phyloP scores from a whole-genome alignment of 805 yeast genomes.

The Kodamaea laetipori region DNA sequence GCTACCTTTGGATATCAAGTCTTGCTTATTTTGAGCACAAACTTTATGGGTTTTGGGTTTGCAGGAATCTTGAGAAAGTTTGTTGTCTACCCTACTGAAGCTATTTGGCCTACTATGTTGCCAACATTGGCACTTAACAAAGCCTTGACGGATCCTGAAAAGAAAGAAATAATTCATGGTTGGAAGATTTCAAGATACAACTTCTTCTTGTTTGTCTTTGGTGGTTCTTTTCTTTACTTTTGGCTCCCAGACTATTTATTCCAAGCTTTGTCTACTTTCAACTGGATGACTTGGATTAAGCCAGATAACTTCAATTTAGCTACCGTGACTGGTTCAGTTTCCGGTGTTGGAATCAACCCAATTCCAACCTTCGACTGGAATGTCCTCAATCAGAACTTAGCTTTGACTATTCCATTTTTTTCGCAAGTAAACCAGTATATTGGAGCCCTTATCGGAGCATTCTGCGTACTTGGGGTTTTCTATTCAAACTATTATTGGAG shows the following conservation, averaged over 20 bases:
- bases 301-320: slow-evolving; percentile 30
- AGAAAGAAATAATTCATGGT: slow-evolving; percentile 32
- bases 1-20: slow-evolving; percentile 30
- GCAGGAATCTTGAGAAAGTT: slow-evolving; percentile 33
- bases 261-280: slow-evolving; percentile 28
- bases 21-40: slow-evolving; percentile 24
- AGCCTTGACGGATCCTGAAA: slow-evolving; percentile 28
- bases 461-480: slow-evolving; percentile 29
- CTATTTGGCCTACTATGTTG: slow-evolving; percentile 54
- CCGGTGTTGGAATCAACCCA: slow-evolving; percentile 35
- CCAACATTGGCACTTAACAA: slow-evolving; percentile 33
- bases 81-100: slow-evolving; percentile 51
- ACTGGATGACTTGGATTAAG: slow-evolving; percentile 35
- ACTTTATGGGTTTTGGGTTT: slow-evolving; percentile 34
- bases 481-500: slow-evolving; percentile 32
- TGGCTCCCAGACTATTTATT: slow-evolving; percentile 35
- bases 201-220: slow-evolving; percentile 20
- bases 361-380: slow-evolving; percentile 34
- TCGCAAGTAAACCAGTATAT: slow-evolving; percentile 26
- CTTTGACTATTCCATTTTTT: slow-evolving; percentile 27
- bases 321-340: slow-evolving; percentile 25
- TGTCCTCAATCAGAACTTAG: slow-evolving; percentile 18
- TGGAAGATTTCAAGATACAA: slow-evolving; percentile 32
- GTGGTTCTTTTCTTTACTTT: slow-evolving; percentile 25
- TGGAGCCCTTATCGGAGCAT: slow-evolving; percentile 26